Evolutionary conservation across 2,329 filamentous ascomycete genomes (phyloP), one percentile per base, ranked within the genome.

Genomic region (Fusarium begoniae): DNA sequence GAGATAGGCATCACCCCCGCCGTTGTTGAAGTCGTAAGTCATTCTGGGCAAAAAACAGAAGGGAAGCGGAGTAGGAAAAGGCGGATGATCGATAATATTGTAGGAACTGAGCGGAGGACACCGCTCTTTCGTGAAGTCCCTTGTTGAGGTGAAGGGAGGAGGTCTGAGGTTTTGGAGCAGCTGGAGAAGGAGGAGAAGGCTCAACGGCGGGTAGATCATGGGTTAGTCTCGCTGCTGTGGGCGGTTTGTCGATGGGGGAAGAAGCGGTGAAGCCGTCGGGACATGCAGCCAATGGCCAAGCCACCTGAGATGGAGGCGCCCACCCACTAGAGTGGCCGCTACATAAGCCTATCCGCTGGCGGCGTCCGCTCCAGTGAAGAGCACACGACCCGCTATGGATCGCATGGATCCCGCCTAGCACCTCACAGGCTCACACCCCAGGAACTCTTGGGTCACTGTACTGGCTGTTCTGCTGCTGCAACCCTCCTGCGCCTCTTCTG

Each of bases 1-100:
- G 80, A 91, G 80, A 80, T 91, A 86, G 80, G 85, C 88, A 82
- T 91, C 89, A 82, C 86, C 87, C 80, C 83, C 81, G 82, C 85
- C 86, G 80, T 85, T 84, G 81, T 87, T 87, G 84, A 89, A 91
- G 80, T 91, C 88, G 85, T 88, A 87, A 83, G 86, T 87, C 90
- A 86, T 85, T 80, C 80, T 85, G 81, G 78, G 76, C 77, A 80
- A 78, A 78, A 80, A 75, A 73, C 75, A 79, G 77, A 77, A 79
- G 75, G 79, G 75, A 73, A 81, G 77, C 79, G 78, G 77, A 78
- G 76, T 70, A 75, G 43, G 75, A 75, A 76, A 44, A 75, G 56
- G 76, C 77, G 80, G 67, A 73, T 69, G 70, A 73, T 69, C 79
- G 76, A 75, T 74, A 79, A 78, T 82, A 80, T 82, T 82, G 81